phyloP scores from a whole-genome alignment of 2,329 filamentous ascomycete genomes.

The Alternaria burnsii region DNA sequence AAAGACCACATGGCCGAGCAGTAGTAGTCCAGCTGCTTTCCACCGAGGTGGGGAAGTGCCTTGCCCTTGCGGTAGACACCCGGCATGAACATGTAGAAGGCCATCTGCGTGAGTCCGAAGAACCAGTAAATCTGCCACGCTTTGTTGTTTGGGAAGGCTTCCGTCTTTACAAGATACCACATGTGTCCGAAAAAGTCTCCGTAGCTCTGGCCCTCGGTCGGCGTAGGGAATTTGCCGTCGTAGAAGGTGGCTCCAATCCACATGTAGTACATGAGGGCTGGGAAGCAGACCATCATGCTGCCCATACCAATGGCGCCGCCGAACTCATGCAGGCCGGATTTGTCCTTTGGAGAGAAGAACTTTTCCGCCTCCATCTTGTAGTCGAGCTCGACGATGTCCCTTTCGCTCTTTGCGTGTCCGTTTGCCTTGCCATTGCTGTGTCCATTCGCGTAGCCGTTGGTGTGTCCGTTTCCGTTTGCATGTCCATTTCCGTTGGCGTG shows the following conservation, averaged over 20 bases:
- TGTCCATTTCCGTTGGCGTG: constrained; percentile 42
- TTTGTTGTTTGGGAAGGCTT: constrained; percentile 81
- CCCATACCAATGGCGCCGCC: constrained; percentile 83
- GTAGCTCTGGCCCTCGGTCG: constrained; percentile 70
- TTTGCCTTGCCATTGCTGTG: constrained; percentile 38
- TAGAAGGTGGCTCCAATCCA: constrained; percentile 97
- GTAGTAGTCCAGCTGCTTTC: constrained; percentile 91
- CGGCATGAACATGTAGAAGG: constrained; percentile 84
- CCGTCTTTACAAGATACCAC: constrained; percentile 76
- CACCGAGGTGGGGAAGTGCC: constrained; percentile 80
- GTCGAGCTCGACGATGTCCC: constrained; percentile 16
- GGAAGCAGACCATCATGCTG: constrained; percentile 91
- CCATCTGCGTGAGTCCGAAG: constrained; percentile 85
- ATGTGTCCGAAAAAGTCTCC: constrained; percentile 77
- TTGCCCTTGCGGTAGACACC: constrained; percentile 90
- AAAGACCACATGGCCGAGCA: constrained; percentile 90
- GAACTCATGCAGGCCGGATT: constrained; percentile 74
- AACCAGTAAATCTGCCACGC: constrained; percentile 96
- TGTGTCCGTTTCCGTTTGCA: constrained; percentile 39
- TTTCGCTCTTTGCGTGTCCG: constrained; percentile 45
- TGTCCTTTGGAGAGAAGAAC: constrained; percentile 49
- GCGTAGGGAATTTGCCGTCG: constrained; percentile 79
- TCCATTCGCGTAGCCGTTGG: constrained; percentile 34
- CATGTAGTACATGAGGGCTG: constrained; percentile 98
- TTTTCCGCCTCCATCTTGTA: constrained; percentile 48